phyloP scores from a whole-genome alignment of 2,329 filamentous ascomycete genomes.

The Colletotrichum incanum region DNA sequence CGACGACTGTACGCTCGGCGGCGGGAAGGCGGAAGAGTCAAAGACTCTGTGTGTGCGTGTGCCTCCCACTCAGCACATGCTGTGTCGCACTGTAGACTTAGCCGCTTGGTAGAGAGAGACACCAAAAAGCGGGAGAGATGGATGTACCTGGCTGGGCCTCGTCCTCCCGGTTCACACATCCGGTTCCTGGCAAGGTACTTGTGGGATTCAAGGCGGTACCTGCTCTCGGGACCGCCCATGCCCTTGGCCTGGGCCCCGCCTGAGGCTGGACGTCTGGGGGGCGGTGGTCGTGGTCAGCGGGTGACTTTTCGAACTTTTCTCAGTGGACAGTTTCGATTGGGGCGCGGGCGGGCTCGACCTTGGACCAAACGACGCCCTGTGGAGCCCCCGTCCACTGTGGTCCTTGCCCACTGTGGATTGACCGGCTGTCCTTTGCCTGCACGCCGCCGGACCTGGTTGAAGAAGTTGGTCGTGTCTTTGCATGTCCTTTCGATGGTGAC shows the following conservation, averaged over 20 bases:
- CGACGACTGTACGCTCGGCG: neutral
- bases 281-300: conserved; percentile 40
- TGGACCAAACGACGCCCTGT: conserved; percentile 36
- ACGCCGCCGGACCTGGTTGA: conserved; percentile 5
- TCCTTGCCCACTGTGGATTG: conserved; percentile 25
- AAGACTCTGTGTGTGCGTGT: neutral
- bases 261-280: conserved; percentile 36
- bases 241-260: conserved; percentile 29
- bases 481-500: neutral
- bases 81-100: conserved; percentile 40
- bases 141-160: conserved; percentile 17
- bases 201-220: conserved; percentile 32
- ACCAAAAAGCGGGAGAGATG: neutral
- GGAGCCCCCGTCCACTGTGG: conserved; percentile 31
- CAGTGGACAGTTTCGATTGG: conserved; percentile 43
- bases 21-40: neutral
- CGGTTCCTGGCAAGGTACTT: conserved; percentile 41
- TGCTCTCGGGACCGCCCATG: conserved; percentile 17
- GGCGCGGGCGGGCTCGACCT: conserved; percentile 37
- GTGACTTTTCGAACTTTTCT: conserved; percentile 44
- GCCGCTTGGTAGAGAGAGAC: neutral
- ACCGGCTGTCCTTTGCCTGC: conserved; percentile 19
- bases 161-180: conserved; percentile 37
- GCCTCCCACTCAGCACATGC: neutral
- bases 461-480: conserved; percentile 4